These are phyloP conservation scores for Alternaria viburni DNA, from an alignment of 2,329 filamentous ascomycete species.

Conservation along the genomic window DNA sequence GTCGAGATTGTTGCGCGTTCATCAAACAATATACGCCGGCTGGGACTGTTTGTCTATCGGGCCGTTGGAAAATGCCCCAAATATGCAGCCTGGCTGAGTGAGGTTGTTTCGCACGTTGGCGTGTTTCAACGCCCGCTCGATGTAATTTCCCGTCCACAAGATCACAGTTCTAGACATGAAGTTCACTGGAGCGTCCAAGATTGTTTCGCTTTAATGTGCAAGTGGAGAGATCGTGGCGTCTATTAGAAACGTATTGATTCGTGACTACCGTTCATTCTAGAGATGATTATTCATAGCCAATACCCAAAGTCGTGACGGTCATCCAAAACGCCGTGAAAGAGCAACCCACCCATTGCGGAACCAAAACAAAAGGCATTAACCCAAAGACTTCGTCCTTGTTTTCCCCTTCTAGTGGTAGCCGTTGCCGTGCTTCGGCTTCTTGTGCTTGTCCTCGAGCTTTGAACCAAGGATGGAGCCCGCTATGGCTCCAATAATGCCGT, in stretches of 20 bases:
- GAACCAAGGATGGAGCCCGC: constrained; percentile 63
- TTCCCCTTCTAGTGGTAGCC: constrained; percentile 14
- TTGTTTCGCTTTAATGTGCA: background rate
- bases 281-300: background rate
- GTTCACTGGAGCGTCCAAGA: background rate
- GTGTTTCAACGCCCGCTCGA: constrained; percentile 8
- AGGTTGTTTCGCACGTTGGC: background rate
- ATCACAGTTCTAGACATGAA: background rate
- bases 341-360: background rate
- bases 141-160: background rate
- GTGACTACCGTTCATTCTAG: constrained; percentile 4
- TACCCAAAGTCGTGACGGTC: background rate
- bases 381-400: background rate
- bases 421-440: constrained; percentile 47
- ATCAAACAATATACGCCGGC: background rate
- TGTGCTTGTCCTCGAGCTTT: constrained; percentile 62
- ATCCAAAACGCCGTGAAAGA: constrained; percentile 3
- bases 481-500: constrained; percentile 64
- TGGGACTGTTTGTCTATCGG: background rate
- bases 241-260: background rate
- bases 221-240: background rate
- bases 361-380: background rate
- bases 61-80: constrained; percentile 2
- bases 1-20: background rate
- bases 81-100: background rate